These are phyloP conservation scores for Xylariaceae sp. DNA, from an alignment of 2,329 filamentous ascomycete genomes.

Conservation along the genomic window DNA sequence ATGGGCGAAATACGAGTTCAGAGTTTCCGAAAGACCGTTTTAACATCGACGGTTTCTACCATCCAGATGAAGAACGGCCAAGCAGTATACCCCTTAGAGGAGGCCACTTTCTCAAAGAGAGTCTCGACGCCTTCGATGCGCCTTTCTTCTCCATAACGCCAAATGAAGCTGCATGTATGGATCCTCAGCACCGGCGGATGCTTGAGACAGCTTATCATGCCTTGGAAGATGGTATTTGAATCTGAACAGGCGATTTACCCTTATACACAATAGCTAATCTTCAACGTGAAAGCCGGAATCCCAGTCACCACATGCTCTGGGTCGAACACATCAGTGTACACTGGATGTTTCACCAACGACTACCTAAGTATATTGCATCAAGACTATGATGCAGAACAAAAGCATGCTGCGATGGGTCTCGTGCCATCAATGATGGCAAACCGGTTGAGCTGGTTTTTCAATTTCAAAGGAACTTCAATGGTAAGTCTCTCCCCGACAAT, in stretches of 20 bases:
- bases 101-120: slow-evolving; percentile 8
- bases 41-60: slow-evolving; percentile 10
- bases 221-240: slow-evolving; percentile 11
- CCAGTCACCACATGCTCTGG: slow-evolving; percentile 4
- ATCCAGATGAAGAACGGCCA: slow-evolving; percentile 5
- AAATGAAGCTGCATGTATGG: slow-evolving; percentile 9
- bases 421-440: slow-evolving; percentile 7
- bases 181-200: slow-evolving; percentile 10
- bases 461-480: slow-evolving; percentile 11
- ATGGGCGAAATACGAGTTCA: slow-evolving; percentile 4
- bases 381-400: slow-evolving; percentile 8
- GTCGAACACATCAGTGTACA: slow-evolving; percentile 7
- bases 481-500: too few species aligned
- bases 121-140: slow-evolving; percentile 11
- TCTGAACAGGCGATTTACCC: too few species aligned
- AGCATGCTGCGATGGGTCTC: slow-evolving; percentile 5
- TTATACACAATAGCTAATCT: neutral
- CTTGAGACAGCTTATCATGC: slow-evolving; percentile 13
- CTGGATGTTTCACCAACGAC: slow-evolving; percentile 14
- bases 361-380: slow-evolving; percentile 3
- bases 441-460: slow-evolving; percentile 12
- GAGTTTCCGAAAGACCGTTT: slow-evolving; percentile 10
- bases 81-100: slow-evolving; percentile 5
- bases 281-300: slow-evolving; percentile 4
- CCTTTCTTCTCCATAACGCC: slow-evolving; percentile 13